Evolutionary conservation across 2,329 filamentous ascomycete species (phyloP).

Genomic region (Amauroascus niger): DNA sequence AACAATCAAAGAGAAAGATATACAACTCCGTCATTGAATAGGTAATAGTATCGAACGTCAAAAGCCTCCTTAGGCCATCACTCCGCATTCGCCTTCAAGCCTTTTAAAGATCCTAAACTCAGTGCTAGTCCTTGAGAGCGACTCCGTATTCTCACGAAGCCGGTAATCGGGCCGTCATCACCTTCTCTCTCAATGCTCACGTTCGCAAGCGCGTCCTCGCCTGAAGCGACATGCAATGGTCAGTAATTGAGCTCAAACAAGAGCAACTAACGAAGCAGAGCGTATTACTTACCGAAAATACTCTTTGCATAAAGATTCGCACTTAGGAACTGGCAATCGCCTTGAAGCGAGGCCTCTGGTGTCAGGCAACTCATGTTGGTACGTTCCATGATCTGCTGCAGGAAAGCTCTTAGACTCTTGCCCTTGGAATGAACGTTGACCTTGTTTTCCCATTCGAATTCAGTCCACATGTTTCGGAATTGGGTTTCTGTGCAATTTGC

Average conservation of each 20-base stretch:
- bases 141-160: slow-evolving; percentile 95
- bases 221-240: slow-evolving; percentile 39
- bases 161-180: slow-evolving; percentile 87
- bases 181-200: slow-evolving; percentile 96
- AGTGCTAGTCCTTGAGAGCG: slow-evolving; percentile 89
- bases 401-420: slow-evolving; percentile 80
- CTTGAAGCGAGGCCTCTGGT: slow-evolving; percentile 89
- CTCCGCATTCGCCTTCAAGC: slow-evolving; percentile 61
- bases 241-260: slow-evolving; percentile 17
- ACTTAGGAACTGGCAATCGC: slow-evolving; percentile 94
- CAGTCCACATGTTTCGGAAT: slow-evolving; percentile 99
- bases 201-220: slow-evolving; percentile 96
- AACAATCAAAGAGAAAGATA: slow-evolving; percentile 4
- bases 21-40: slow-evolving; percentile 4
- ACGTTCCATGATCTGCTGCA: slow-evolving; percentile 88
- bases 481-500: slow-evolving; percentile 94
- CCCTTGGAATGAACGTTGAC: slow-evolving; percentile 99
- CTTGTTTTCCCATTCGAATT: slow-evolving; percentile 99
- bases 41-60: slow-evolving; percentile 4
- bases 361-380: slow-evolving; percentile 99
- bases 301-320: slow-evolving; percentile 94
- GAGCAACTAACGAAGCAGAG: not conserved
- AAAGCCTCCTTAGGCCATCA: slow-evolving; percentile 14
- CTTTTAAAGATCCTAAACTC: slow-evolving; percentile 88
- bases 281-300: slow-evolving; percentile 74